Percentiles rank a stretch among this genome's conserved stretches.
Evolutionary conservation across 208 protist genomes (phyloP).

Genomic region (Acanthamoeba triangularis): DNA sequence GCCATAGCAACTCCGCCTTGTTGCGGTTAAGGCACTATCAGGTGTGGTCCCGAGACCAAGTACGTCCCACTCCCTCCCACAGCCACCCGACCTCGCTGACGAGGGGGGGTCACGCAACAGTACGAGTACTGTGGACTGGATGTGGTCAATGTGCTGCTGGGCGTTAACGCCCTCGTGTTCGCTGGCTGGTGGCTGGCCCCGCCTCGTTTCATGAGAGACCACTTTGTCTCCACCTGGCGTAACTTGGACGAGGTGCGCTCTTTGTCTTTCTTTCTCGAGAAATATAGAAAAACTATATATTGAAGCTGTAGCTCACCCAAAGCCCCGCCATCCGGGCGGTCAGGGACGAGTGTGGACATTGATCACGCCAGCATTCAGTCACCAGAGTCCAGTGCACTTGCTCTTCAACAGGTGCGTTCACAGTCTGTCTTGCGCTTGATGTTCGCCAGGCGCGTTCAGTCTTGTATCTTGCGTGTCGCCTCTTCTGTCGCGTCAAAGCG

Average conservation of each 20-base stretch:
- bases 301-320: too few relatives aligned
- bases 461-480: not conserved
- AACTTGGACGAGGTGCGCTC: not conserved
- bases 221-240: constrained; percentile 3
- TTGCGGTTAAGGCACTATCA: too few relatives aligned
- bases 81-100: too few relatives aligned
- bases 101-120: not conserved
- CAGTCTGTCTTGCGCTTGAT: not conserved
- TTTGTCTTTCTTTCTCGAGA: not conserved
- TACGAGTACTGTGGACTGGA: not conserved
- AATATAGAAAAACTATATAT: too few relatives aligned
- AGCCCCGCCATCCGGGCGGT: too few relatives aligned
- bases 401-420: constrained; percentile 28
- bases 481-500: not conserved
- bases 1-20: too few relatives aligned
- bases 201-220: constrained; percentile 8
- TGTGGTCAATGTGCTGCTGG: not conserved
- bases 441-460: not conserved
- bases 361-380: constrained; percentile 30
- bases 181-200: not conserved
- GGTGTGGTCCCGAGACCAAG: too few relatives aligned
- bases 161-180: not conserved
- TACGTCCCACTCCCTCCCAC: too few relatives aligned
- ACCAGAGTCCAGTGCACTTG: not conserved
- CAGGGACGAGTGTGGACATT: constrained; percentile 30